Evolutionary conservation across 2,329 filamentous ascomycete genomes (phyloP), one percentile per base, ranked within the genome.

Genomic region (Diplodia sapinea): DNA sequence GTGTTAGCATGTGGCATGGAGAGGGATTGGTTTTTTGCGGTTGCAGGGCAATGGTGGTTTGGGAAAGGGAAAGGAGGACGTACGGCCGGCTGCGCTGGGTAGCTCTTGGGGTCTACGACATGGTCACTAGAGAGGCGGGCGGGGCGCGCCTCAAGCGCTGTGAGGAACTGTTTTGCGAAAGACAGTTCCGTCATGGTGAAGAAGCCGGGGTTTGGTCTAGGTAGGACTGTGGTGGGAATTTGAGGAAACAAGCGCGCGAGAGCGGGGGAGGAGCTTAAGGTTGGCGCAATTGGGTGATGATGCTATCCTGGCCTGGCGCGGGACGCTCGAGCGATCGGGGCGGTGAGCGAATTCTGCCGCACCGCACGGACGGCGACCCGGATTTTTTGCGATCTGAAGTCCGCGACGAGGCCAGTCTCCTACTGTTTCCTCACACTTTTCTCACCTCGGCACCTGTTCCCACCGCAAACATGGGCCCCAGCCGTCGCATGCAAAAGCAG

Each of bases 401-500:
- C 15, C 36, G 51, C 64, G 49, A 36, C 64, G 26, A 55, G 26
- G 43, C 17, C 8, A 9, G 43, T n/a, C 43, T 47, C 20, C 20
- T 11, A 17, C 43, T n/a, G 43, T 47, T 40, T 43, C 9, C 40
- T 20, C 31, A 17, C 52, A 15, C 20, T 56, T 23, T 51, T 17
- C n/a, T 20, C 47, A 23, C 29, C 23, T 9, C 40, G 29, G 12
- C 33, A 54, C 61, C 38, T 43, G 31, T 29, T 67, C 50, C 26
- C 23, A 40, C 54, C 26, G 29, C 52, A 63, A 88, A 78, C 76
- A 97, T 97, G 94, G 94, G 93, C 84, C 87, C 89, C 70, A 92
- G 93, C 79, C 91, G 93, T 78, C 92, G 94, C 75, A 96, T 97
- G 90, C 92, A 94, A 80, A 97, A 97, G 82, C 95, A 98, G 86